Evolutionary conservation across 2,329 filamentous ascomycete species (phyloP), one percentile per base, ranked within the genome.

Genomic region (Coniochaeta ligniaria): DNA sequence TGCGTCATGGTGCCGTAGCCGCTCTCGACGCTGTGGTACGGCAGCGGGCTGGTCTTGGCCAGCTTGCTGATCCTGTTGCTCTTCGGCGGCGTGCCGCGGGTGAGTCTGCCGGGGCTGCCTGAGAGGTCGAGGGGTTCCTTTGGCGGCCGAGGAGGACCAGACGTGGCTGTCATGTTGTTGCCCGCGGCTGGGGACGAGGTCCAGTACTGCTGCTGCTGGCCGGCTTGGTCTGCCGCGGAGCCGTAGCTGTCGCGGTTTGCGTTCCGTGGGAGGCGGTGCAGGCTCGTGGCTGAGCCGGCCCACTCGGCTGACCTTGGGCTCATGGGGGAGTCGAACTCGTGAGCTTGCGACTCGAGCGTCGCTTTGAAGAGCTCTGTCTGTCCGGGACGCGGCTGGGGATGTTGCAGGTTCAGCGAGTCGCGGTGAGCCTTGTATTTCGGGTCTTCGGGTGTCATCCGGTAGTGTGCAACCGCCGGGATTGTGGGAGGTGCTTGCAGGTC

Each of bases 401-500:
- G 90, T 70, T 92, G 86, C 43, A 94, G 77, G 68, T 92, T 91
- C 60, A 93, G 73, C 28, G 89, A 92, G 74, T 93, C 91, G 66
- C 90, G 87, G 71, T 93, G 89, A 60, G 89, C 89, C 72, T 89
- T 88, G 73, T 93, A 93, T 73, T 93, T 93, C 55, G 90, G 89
- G 66, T 92, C 88, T 68, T 84, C 87, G 33, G 78, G 77, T 5
- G 80, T 81, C 68, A 83, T 80, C 61, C 83, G 61, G 55, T 60
- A 45, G 64, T 58, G 45, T 6, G 33, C 55, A n/a, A 22, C 83
- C 2, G 81, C 78, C 47, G 82, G 78, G 8, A 57, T 57, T 14
- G 54, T 22, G 6, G 84, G 76, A 3, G 81, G 79, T 0, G 78
- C 79, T 2, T 76, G 74, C 33, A 78, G 68, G 12, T 67, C 63